Base-by-base conservation (phyloP, 2,329 filamentous ascomycete genomes). In the Phoma sp. region DNA sequence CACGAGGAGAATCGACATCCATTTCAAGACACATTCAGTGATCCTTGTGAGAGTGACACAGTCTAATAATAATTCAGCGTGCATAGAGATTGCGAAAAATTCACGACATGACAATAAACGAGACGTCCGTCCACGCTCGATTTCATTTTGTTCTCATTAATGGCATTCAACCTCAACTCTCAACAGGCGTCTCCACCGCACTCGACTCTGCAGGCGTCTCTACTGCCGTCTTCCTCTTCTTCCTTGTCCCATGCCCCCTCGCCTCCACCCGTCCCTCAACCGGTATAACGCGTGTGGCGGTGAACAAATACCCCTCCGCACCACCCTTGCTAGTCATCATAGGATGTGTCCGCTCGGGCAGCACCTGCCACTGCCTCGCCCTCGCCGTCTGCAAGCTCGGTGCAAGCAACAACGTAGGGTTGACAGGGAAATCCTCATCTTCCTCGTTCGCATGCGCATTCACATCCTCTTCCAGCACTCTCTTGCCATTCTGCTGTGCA, bases 341-440 rank as follows among this genome's bases (percentile, higher is more conserved):
- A 6, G 95, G 95, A 77, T 99, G 95, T 46, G 95, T 98, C 47
- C 95, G 81, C 0, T 92, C 91, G 0, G 95, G 95, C 39, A 99
- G 75, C 2, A 97, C 93, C 78, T 99, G 95, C 91, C 92, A 98
- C 47, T 85, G 82, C 57, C 90, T 83, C 5, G 90, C 87, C 12
- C 91, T 83, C 40, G 88, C 90, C 2, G 88, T 95, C 77, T 98
- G 93, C 47, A 99, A 81, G 11, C 83, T 86, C 1, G 91, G 87
- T 0, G 88, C 91, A 0, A 98, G 83, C 4, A 99, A 74, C 45
- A 96, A 77, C 2, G 91, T 90, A 0, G 95, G 95, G 71, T 99
- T 95, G 12, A 97, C 75, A 0, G 92, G 90, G 70, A 96, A 98
- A 62, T 96, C 90, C 10, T 81, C 83, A 1, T 71, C 67, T 7